These are phyloP conservation scores for Phytopythium vexans DNA, from an alignment of 352 stramenopile species.

Conservation along the genomic window DNA sequence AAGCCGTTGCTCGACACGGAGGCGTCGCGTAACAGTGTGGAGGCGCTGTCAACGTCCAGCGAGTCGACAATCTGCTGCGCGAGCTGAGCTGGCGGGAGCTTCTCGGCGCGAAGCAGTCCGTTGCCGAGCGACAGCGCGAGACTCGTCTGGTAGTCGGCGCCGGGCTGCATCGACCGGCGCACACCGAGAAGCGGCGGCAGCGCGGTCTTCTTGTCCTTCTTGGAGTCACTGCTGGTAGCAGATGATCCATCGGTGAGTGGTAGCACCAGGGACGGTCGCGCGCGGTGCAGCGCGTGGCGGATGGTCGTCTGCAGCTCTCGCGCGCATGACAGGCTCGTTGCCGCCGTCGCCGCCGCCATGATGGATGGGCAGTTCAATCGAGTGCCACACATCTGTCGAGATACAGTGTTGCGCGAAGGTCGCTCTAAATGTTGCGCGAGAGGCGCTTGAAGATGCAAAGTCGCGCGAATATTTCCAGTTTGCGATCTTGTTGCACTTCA, in stretches of 20 bases:
- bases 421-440: no score
- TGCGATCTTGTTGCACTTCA: no score
- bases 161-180: conserved; percentile 56
- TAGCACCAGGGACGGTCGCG: conserved; percentile 28
- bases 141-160: conserved; percentile 78
- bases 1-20: conserved; percentile 73
- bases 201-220: conserved; percentile 11
- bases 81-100: conserved; percentile 28
- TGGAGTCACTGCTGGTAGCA: neutral
- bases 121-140: conserved; percentile 56
- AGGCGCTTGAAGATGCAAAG: no score
- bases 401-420: no score
- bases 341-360: conserved; percentile 3
- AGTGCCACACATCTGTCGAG: no score
- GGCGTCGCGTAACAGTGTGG: conserved; percentile 26
- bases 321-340: conserved; percentile 41
- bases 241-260: neutral
- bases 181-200: conserved; percentile 49
- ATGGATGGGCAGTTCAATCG: no score
- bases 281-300: conserved; percentile 28
- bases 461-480: no score
- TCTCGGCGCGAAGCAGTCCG: conserved; percentile 8
- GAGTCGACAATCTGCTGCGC: conserved; percentile 33
- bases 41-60: conserved; percentile 4
- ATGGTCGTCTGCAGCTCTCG: conserved; percentile 47